Percentiles rank a stretch among this genome's conserved stretches.
Conservation (phyloP, 2,329 filamentous ascomycete species). For the Pseudohalonectria lignicola region DNA sequence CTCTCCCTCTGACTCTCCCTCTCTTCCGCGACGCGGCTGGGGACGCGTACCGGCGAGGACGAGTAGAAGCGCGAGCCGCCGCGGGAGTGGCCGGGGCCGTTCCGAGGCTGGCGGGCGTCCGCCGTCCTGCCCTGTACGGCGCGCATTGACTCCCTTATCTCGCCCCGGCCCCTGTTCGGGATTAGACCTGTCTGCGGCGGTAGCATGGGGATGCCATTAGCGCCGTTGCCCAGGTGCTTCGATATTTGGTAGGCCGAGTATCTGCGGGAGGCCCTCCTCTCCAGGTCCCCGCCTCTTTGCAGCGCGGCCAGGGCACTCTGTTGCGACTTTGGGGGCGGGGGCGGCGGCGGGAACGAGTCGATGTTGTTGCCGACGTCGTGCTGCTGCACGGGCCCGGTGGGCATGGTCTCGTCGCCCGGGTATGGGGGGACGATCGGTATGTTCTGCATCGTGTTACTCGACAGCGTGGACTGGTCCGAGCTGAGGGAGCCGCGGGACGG, state of each 20-base stretch:
- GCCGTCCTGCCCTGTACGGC: conserved; percentile 42
- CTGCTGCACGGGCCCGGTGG: conserved; percentile 23
- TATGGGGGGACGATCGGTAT: conserved; percentile 67
- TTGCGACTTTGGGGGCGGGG: conserved; percentile 69
- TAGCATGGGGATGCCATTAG: conserved; percentile 76
- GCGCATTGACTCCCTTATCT: conserved; percentile 75
- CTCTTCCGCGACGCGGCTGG: conserved; percentile 55
- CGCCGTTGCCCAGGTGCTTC: conserved; percentile 74
- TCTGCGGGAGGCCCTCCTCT: conserved; percentile 80
- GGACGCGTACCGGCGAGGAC: conserved; percentile 48
- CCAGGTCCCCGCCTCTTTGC: conserved; percentile 84
- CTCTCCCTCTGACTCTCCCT: too few species aligned
- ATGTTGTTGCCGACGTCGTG: conserved; percentile 34
- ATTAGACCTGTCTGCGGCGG: conserved; percentile 73
- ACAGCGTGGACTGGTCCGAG: conserved; percentile 55
- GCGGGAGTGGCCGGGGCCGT: conserved; percentile 30
- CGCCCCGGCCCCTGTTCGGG: conserved; percentile 70
- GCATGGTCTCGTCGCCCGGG: conserved; percentile 44
- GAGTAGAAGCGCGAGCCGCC: conserved; percentile 27
- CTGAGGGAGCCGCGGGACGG: conserved; percentile 37
- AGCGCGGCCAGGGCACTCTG: conserved; percentile 85
- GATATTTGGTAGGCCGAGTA: conserved; percentile 97
- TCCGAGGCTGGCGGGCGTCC: conserved; percentile 32
- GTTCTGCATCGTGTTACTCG: conserved; percentile 66
- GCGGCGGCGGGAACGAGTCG: conserved; percentile 61